phyloP scores from a whole-genome alignment of 2,329 filamentous ascomycete genomes.

The Epichloe gansuensis region DNA sequence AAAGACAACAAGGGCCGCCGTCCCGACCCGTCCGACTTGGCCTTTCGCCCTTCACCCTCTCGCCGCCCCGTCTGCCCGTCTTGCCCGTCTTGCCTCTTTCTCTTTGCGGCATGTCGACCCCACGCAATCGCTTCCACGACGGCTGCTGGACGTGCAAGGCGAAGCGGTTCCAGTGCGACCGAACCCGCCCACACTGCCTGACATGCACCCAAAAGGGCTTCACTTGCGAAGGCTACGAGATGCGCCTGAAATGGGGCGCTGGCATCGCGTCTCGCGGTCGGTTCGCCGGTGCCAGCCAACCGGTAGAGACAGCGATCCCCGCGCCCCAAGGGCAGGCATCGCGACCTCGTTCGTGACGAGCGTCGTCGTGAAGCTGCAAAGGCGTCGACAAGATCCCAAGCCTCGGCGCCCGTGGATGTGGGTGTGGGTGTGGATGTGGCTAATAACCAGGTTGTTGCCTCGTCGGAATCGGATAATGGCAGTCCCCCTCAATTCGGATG shows the following conservation, averaged over 20 bases:
- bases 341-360: slow-evolving; percentile 4
- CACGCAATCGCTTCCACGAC: slow-evolving; percentile 4
- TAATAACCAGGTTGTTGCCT: background rate
- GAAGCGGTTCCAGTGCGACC: slow-evolving; percentile 2
- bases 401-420: background rate
- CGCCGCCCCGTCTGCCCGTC: background rate
- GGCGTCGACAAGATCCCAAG: background rate
- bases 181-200: slow-evolving; percentile 1
- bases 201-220: slow-evolving; percentile 2
- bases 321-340: slow-evolving; percentile 1
- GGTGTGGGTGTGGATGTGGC: background rate
- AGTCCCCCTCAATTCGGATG: background rate
- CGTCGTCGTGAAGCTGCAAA: background rate
- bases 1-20: background rate
- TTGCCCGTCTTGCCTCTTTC: background rate
- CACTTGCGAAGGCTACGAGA: slow-evolving; percentile 1
- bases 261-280: slow-evolving; percentile 2
- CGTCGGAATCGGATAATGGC: background rate
- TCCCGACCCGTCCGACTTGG: background rate
- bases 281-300: slow-evolving; percentile 2
- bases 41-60: background rate
- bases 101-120: slow-evolving; percentile 3
- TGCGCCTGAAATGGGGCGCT: slow-evolving; percentile 5
- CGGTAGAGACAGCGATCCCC: background rate
- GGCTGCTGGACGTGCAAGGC: slow-evolving; percentile 5